These are phyloP conservation scores for Lachnellula willkommii DNA, from an alignment of 2,329 filamentous ascomycete genomes.

Conservation along the genomic window DNA sequence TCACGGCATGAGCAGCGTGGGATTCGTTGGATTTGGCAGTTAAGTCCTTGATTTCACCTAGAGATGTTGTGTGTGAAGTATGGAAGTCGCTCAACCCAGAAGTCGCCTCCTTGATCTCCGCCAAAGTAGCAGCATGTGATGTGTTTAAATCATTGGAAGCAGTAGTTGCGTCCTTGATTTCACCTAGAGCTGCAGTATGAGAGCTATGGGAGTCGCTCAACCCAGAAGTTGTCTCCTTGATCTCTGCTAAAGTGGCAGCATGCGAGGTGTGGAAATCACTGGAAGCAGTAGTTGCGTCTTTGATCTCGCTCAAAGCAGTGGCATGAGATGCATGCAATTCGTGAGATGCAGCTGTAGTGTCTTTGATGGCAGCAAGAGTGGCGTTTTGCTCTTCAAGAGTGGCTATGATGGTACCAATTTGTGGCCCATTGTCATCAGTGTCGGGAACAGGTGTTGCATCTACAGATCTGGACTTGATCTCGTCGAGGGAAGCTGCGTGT, in stretches of 20 bases:
- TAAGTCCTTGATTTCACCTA: slow-evolving; percentile 11
- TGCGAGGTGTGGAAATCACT: slow-evolving; percentile 7
- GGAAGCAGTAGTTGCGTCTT: slow-evolving; percentile 4
- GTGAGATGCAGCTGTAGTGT: slow-evolving; percentile 2
- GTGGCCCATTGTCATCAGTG: background rate
- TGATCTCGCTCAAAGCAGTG: slow-evolving; percentile 16
- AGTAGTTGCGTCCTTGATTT: slow-evolving; percentile 10
- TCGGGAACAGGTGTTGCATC: background rate
- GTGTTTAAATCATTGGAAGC: slow-evolving; percentile 6
- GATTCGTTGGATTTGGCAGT: slow-evolving; percentile 6
- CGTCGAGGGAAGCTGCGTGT: slow-evolving; percentile 9
- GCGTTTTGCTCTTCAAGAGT: slow-evolving; percentile 12
- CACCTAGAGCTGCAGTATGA: slow-evolving; percentile 6
- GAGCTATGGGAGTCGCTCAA: slow-evolving; percentile 8
- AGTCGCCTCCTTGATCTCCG: slow-evolving; percentile 10
- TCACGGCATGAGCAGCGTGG: slow-evolving; percentile 1
- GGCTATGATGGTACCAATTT: background rate
- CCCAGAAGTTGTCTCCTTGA: slow-evolving; percentile 9
- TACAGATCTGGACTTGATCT: slow-evolving; percentile 13
- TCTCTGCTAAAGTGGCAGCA: background rate
- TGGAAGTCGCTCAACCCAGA: slow-evolving; percentile 9
- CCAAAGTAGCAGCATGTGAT: slow-evolving; percentile 1
- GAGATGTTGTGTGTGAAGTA: slow-evolving; percentile 2
- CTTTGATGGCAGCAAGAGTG: slow-evolving; percentile 1
- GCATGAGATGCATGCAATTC: slow-evolving; percentile 12